Evolutionary conservation across 306 rosid species (phyloP).

Genomic region (Citrullus mucosospermus): DNA sequence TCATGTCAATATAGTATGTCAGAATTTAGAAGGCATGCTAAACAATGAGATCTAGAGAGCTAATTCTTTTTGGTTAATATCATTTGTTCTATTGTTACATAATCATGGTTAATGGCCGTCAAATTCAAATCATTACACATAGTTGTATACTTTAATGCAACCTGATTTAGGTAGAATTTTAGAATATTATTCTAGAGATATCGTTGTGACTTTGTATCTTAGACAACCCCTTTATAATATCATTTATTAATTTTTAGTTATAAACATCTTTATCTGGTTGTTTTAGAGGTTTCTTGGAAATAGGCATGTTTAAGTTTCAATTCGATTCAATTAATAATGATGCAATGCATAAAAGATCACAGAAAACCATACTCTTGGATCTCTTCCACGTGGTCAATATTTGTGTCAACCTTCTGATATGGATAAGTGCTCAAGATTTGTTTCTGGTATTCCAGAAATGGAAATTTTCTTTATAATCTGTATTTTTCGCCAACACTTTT

Average conservation of each 20-base stretch:
- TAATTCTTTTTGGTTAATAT: neutral
- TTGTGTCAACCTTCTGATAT: neutral
- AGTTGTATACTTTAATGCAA: neutral
- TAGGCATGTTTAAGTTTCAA: neutral
- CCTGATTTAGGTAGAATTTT: neutral
- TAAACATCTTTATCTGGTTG: neutral
- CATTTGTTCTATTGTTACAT: neutral
- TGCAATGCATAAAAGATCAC: neutral
- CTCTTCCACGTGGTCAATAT: neutral
- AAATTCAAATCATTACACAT: neutral
- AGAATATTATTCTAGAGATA: neutral
- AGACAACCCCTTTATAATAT: neutral
- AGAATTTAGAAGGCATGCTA: neutral
- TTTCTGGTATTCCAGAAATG: neutral
- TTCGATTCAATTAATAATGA: neutral
- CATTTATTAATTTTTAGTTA: neutral
- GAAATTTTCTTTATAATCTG: neutral
- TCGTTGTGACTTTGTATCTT: neutral
- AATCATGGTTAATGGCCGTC: neutral
- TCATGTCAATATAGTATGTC: neutral
- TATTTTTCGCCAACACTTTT: neutral
- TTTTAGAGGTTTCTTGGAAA: neutral
- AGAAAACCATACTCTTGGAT: neutral
- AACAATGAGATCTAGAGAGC: neutral
- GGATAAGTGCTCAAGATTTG: neutral